Evolutionary conservation across 208 protist genomes (phyloP), one percentile per base, ranked within the genome.

Genomic region (Wallacemonas sp.): DNA sequence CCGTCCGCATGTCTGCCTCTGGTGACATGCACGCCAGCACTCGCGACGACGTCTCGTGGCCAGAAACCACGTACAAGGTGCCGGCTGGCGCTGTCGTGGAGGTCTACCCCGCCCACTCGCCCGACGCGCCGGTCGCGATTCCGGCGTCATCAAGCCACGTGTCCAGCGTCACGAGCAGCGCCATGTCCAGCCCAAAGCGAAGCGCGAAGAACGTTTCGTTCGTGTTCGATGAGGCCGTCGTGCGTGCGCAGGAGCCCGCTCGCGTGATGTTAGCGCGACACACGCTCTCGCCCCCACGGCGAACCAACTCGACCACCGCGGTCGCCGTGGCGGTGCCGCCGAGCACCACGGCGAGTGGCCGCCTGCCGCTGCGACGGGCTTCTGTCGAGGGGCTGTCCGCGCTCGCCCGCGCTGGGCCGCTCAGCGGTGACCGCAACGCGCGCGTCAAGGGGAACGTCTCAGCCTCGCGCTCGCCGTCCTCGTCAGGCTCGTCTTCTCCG

Each of bases 201-300:
- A 41, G 31, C 16, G 31, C 31, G n/a, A 59, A 59, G 52, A 59
- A 41, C 20, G 52, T 59, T 8, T 33, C 52, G 10, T 59, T 59
- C 20, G 28, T 59, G 7, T 59, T 59, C 2, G 52, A 59, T n/a
- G 52, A 59, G 20, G 52, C 52, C 20, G 52, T 59, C n/a, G 52
- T 59, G 52, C 52, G 52, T 25, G 52, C 52, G 4, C 32, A 36
- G 52, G 52, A 59, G 20, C 52, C 52, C n/a, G n/a, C n/a, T n/a
- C n/a, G n/a, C n/a, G n/a, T n/a, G n/a, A n/a, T n/a, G n/a, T n/a
- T n/a, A 59, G 12, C 52, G 22, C 16, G 25, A 33, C 16, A 41
- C 36, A 41, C 36, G 10, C 36, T n/a, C n/a, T n/a, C n/a, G n/a
- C n/a, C n/a, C n/a, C n/a, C n/a, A n/a, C n/a, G n/a, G n/a, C n/a